These are phyloP conservation scores for Auxenochlorella protothecoides DNA, from an alignment of 139 green algal species.

Conservation along the genomic window DNA sequence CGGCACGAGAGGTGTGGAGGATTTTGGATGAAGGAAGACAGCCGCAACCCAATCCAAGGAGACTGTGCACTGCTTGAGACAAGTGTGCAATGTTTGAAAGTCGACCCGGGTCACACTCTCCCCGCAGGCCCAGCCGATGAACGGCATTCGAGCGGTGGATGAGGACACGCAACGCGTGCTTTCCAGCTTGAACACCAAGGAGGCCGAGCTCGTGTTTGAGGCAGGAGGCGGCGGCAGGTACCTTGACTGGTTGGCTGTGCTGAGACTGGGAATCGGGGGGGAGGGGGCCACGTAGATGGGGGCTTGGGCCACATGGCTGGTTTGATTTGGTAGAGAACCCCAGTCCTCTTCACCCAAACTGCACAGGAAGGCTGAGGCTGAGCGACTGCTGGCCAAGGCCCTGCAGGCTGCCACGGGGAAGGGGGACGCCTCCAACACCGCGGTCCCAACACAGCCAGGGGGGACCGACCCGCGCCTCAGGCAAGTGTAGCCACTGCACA, in stretches of 20 bases:
- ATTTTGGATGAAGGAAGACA: no score
- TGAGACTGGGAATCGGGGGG: not conserved
- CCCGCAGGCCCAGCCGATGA: conserved; percentile 16
- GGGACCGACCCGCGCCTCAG: conserved; percentile 5
- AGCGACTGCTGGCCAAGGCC: conserved; percentile 52
- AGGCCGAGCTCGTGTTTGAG: conserved; percentile 22
- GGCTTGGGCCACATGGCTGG: no score
- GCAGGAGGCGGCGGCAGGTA: conserved; percentile 42
- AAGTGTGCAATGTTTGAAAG: no score
- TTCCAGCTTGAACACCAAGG: conserved; percentile 17
- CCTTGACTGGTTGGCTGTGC: not conserved
- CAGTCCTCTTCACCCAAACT: not conserved
- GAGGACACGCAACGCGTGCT: conserved; percentile 72
- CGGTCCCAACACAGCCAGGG: not conserved
- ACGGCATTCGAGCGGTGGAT: conserved; percentile 27
- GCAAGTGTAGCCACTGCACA: conserved; percentile 3
- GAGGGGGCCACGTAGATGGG: not conserved
- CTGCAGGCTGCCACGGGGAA: not conserved
- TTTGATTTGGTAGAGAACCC: no score
- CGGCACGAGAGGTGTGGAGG: no score
- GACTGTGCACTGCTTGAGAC: no score
- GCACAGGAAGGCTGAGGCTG: conserved; percentile 28
- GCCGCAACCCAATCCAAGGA: no score
- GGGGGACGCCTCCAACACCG: no score
- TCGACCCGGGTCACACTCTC: no score